Percentiles rank a stretch among this genome's conserved stretches.
phyloP scores from a whole-genome alignment of 176 grass and related monocot species.

The Pontederia crassipes region DNA sequence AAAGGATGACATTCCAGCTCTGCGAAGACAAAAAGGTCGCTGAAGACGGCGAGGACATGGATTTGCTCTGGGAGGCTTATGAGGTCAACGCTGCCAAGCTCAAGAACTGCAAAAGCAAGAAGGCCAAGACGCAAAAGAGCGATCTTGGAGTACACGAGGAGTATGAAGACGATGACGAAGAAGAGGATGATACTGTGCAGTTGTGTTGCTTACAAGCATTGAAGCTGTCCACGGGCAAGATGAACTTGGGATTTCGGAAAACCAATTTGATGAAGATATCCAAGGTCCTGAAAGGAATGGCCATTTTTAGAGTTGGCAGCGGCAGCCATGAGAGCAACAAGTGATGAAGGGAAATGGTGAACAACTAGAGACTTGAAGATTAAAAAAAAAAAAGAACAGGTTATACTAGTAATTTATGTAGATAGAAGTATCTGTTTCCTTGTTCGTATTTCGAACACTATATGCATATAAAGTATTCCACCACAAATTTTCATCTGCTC shows the following conservation, averaged over 20 bases:
- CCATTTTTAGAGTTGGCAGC: constrained; percentile 26
- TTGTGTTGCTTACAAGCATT: constrained; percentile 86
- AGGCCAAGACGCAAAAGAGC: constrained; percentile 13
- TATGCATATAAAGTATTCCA: no score
- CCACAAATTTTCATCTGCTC: no score
- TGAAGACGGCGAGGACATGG: constrained; percentile 69
- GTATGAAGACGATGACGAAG: constrained; percentile 19
- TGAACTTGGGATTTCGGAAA: constrained; percentile 68
- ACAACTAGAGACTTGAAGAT: no score
- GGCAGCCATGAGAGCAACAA: background rate
- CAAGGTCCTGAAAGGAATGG: constrained; percentile 64
- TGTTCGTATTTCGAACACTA: no score
- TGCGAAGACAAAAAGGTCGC: constrained; percentile 14
- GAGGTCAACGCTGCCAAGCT: constrained; percentile 39
- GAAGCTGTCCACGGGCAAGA: constrained; percentile 73
- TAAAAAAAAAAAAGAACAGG: no score
- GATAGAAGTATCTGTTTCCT: no score
- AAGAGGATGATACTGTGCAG: constrained; percentile 36
- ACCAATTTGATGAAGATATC: constrained; percentile 70
- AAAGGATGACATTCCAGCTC: constrained; percentile 39
- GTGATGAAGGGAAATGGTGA: no score
- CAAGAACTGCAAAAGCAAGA: background rate
- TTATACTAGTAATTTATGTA: no score
- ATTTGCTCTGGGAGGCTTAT: constrained; percentile 93
- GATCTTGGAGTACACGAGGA: constrained; percentile 16